phyloP scores from a whole-genome alignment of 257 asterid species.

The Linaria vulgaris region DNA sequence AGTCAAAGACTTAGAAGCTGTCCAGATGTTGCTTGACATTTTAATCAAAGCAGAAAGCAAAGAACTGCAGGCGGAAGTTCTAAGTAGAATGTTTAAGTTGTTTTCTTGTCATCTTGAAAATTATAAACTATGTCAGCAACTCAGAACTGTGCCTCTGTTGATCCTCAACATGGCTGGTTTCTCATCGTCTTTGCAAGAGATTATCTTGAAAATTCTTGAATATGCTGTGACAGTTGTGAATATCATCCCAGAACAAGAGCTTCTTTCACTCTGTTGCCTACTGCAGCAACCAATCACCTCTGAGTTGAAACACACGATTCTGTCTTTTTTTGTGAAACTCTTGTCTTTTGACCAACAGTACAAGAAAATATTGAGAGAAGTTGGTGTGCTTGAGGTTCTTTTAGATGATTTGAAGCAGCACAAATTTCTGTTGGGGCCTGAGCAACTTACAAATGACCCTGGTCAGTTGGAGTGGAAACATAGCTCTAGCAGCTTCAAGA shows the following conservation, averaged over 20 bases:
- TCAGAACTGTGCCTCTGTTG: slow-evolving; percentile 93
- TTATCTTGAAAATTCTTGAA: slow-evolving; percentile 93
- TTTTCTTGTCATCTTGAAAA: slow-evolving; percentile 95
- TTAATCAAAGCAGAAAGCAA: slow-evolving; percentile 86
- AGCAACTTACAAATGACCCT: slow-evolving; percentile 50
- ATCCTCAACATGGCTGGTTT: slow-evolving; percentile 96
- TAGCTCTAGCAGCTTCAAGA: slow-evolving; percentile 78
- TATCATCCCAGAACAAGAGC: slow-evolving; percentile 94
- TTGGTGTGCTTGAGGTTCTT: slow-evolving; percentile 94
- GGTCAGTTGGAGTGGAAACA: slow-evolving; percentile 60
- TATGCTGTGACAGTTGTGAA: slow-evolving; percentile 95
- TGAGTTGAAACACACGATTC: slow-evolving; percentile 73
- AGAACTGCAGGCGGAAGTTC: slow-evolving; percentile 89
- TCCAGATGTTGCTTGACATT: slow-evolving; percentile 93
- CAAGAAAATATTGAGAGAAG: slow-evolving; percentile 93
- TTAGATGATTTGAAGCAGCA: slow-evolving; percentile 96
- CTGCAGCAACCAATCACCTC: slow-evolving; percentile 89
- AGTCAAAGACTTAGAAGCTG: slow-evolving; percentile 96
- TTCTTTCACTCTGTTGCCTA: slow-evolving; percentile 93
- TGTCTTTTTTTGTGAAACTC: slow-evolving; percentile 90
- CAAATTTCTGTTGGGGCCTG: slow-evolving; percentile 69
- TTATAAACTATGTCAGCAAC: slow-evolving; percentile 88
- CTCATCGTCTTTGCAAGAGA: slow-evolving; percentile 81
- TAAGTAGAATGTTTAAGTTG: slow-evolving; percentile 88
- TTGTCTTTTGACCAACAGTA: slow-evolving; percentile 95